Base-by-base conservation (phyloP, 1,284 basidiomycete species). In the Mycena citricolor region DNA sequence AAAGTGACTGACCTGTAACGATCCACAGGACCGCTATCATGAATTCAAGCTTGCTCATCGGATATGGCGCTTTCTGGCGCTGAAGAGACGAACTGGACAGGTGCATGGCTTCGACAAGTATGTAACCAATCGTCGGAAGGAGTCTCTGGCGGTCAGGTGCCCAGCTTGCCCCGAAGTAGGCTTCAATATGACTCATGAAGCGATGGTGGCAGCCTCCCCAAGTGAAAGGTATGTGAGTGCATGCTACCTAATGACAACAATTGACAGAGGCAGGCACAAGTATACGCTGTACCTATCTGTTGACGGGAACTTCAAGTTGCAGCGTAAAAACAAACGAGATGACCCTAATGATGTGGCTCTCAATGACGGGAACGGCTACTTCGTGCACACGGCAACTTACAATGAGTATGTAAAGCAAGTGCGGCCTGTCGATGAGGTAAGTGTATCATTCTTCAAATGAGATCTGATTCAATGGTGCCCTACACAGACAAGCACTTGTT, bases 81-180 rank as follows among this genome's bases (percentile, higher is more conserved):
- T 50, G 0, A 25, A 52, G n/a, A 50, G 56, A 2, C 52, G 55
- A 2, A 33, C 54, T 12, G 59, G 61, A 4, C 59, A 60, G 26
- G 45, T 50, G 5, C 57, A 57, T 39, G 51, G 31, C n/a, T 58
- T 62, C 40, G 61, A 60, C 36, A 14, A 5, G 1, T 26, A 40
- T 8, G 32, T 61, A 2, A 34, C 47, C 0, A 21, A 50, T 33
- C 50, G 62, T 0, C 42, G 44, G 0, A 14, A 47, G 7, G 43
- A 49, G 0, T 60, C 52, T 16, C 21, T 63, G 11, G 51, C 52
- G 0, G 33, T 64, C 5, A 33, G 49, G 5, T 66, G 63, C 34
- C 58, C 58, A 10, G 55, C 59, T 2, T 66, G 64, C 36, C 61
- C 62, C 1, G 54, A 62, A 22, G 47, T 60, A 5, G 57, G 57